Conservation (phyloP, 2,329 filamentous ascomycete species). For the Phialemonium atrogriseum region DNA sequence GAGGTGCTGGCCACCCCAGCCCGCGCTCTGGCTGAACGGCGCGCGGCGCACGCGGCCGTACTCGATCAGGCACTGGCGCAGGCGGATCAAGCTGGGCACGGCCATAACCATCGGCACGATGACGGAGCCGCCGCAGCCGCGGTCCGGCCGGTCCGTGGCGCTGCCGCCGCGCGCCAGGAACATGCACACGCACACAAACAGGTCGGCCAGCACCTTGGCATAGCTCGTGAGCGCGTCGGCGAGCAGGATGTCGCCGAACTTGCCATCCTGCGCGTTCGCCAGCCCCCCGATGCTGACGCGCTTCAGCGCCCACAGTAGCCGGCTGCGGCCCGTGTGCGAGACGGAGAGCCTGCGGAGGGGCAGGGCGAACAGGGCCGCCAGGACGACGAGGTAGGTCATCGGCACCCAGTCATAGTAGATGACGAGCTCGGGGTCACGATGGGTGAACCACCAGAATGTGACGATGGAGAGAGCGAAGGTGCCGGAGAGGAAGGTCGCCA, state of each 20-base stretch:
- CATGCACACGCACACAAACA: conserved; percentile 89
- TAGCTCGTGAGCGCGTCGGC: conserved; percentile 94
- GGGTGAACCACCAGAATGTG: conserved; percentile 77
- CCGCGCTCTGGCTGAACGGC: conserved; percentile 45
- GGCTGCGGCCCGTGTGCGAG: conserved; percentile 62
- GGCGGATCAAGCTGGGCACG: conserved; percentile 73
- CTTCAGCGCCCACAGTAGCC: conserved; percentile 67
- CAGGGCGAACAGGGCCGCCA: conserved; percentile 63
- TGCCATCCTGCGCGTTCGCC: conserved; percentile 78
- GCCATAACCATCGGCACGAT: conserved; percentile 80
- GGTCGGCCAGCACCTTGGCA: conserved; percentile 81
- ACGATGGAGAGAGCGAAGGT: conserved; percentile 65
- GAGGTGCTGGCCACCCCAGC: conserved; percentile 78
- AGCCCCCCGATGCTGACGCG: conserved; percentile 79
- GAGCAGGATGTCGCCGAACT: conserved; percentile 88
- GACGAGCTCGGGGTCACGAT: conserved; percentile 59
- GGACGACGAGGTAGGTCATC: conserved; percentile 68
- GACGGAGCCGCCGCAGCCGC: conserved; percentile 69
- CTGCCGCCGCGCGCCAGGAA: conserved; percentile 64
- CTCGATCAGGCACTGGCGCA: conserved; percentile 89
- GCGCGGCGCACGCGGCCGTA: conserved; percentile 62
- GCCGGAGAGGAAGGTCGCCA: conserved; percentile 68
- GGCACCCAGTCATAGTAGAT: conserved; percentile 78
- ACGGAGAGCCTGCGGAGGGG: conserved; percentile 57
- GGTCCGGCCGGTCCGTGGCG: conserved; percentile 73